Evolutionary conservation across 202 grass and related monocot species (phyloP), one percentile per base, ranked within the genome.

Genomic region (Saccharum hybrid): DNA sequence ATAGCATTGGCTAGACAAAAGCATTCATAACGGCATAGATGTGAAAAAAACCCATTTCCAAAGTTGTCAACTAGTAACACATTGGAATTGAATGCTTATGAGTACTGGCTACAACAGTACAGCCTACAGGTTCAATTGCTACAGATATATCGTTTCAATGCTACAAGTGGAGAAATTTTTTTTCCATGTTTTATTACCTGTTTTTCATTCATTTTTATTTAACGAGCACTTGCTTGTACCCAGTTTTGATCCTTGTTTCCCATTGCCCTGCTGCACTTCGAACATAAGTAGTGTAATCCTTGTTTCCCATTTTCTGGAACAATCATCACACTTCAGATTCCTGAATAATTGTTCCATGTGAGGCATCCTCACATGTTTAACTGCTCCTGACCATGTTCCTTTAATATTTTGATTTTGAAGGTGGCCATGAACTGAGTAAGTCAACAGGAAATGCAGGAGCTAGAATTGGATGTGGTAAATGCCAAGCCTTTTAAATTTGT

Each of bases 361-460:
- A 71, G 9, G 7, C 30, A 61, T 62, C 21, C 39, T 14, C 7
- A 12, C 43, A 33, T 13, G 51, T 66, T 59, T 19, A 39, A 76
- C 51, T 75, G 31, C 40, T 83, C 10, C 62, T 90, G 23, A 90
- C 28, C 40, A 30, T 71, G 30, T 57, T 83, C 15, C 51, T 77
- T 59, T 9, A 41, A 46, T 69, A 48, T 66, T 83, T 54, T 93
- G 30, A 54, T 72, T 84, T 57, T 93, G 33, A 76, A 93, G 91
- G 88, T 63, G 88, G 86, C 8, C 88, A 90, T 75, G 82, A 93
- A 70, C 91, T 93, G 36, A 88, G 88, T 42, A 93, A 90, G 48
- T 84, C 79, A 81, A 88, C 91, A 68, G 88, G 91, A 77, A 93
- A 93, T 36, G 88, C 91, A 70, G 91, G 91, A 28, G 91, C 88